Evolutionary conservation across 139 green algal genomes (phyloP).

Genomic region (Chlamydomonas sphaeroides): DNA sequence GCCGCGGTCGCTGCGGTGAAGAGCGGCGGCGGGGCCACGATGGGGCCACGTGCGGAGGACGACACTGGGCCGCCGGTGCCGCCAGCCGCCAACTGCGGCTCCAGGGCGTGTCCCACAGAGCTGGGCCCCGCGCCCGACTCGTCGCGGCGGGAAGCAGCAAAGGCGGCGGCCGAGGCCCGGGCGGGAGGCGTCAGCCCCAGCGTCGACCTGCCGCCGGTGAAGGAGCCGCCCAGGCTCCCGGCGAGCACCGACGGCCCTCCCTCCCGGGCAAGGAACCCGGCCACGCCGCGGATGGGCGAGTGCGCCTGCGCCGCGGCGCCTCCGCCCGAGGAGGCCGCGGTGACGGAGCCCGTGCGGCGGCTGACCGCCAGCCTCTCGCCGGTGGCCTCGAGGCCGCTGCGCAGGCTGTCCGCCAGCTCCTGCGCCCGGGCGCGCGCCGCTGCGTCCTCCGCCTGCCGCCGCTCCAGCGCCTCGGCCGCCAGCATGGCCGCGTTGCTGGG

Average conservation of each 20-base stretch:
- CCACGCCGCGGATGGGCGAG: not conserved
- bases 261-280: too few species aligned
- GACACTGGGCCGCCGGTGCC: not conserved
- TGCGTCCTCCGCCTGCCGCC: constrained; percentile 20
- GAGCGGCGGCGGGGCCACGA: constrained; percentile 23
- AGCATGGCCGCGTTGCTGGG: constrained; percentile 25
- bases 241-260: too few species aligned
- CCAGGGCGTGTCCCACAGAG: too few species aligned
- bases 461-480: constrained; percentile 27
- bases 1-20: not conserved
- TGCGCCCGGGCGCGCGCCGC: not conserved
- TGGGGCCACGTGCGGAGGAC: not conserved
- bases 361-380: constrained; percentile 9
- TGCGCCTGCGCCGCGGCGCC: not conserved
- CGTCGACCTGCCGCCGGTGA: not conserved
- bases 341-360: not conserved
- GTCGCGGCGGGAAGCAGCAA: not conserved
- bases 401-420: constrained; percentile 5
- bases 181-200: not conserved
- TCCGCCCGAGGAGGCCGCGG: not conserved
- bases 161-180: not conserved
- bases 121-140: too few species aligned
- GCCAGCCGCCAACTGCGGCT: not conserved
- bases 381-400: not conserved
- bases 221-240: not conserved